Evolutionary conservation across 371 early-diverging fungal genomes (phyloP).

Genomic region (Mortierella sp.): DNA sequence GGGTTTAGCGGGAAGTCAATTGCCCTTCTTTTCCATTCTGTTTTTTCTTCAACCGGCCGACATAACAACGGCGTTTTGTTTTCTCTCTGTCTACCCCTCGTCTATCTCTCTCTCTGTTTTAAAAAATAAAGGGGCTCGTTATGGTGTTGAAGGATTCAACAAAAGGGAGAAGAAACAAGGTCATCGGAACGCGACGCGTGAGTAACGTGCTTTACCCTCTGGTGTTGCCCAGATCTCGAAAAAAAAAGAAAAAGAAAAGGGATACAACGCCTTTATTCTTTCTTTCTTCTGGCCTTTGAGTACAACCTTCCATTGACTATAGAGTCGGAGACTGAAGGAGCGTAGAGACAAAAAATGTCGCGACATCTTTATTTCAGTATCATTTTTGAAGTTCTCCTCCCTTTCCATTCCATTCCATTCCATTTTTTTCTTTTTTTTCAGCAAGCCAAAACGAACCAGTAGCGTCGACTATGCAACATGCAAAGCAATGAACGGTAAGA

Average conservation of each 20-base stretch:
- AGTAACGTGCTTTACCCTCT: not conserved
- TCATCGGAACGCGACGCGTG: not conserved
- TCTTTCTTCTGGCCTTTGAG: not conserved
- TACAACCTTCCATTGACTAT: no score
- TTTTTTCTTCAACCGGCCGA: not conserved
- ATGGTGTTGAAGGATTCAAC: not conserved
- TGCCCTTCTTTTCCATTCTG: not conserved
- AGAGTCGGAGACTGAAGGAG: no score
- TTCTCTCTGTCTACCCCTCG: not conserved
- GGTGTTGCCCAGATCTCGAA: slow-evolving; percentile 4
- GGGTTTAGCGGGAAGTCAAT: slow-evolving; percentile 6
- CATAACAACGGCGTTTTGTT: not conserved
- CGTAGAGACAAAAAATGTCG: no score
- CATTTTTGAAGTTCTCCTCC: no score
- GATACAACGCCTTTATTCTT: not conserved
- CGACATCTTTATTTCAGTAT: no score
- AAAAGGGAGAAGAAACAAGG: not conserved
- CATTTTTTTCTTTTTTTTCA: no score
- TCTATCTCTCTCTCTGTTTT: not conserved
- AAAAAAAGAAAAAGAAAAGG: not conserved
- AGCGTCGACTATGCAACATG: not conserved
- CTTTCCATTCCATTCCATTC: no score
- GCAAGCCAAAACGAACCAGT: not conserved
- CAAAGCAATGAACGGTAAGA: not conserved
- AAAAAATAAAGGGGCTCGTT: no score